A percentile compares a stretch with the other conserved stretches of the same genome.
phyloP scores from a whole-genome alignment of 2,329 filamentous ascomycete species.

The Talaromyces sp. region DNA sequence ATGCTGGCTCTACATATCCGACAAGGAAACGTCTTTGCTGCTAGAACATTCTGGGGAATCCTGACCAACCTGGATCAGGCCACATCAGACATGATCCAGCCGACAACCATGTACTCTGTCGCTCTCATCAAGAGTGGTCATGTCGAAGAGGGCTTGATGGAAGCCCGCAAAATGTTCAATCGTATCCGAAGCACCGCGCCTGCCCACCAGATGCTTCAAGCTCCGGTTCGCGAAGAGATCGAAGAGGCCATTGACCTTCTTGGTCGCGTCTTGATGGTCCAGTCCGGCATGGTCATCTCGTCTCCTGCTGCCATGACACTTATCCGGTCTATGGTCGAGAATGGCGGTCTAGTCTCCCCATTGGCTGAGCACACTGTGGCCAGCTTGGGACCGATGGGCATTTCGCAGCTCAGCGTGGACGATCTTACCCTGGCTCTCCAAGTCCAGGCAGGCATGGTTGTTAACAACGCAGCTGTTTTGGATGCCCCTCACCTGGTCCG shows the following conservation, averaged over 20 bases:
- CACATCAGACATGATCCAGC: constrained; percentile 68
- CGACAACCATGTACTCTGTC: constrained; percentile 83
- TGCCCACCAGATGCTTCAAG: constrained; percentile 41
- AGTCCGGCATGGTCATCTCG: constrained; percentile 46
- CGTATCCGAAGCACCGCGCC: constrained; percentile 63
- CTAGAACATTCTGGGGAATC: constrained; percentile 73
- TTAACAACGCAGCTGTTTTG: constrained; percentile 34
- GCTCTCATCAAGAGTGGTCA: constrained; percentile 81
- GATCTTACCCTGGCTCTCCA: constrained; percentile 56
- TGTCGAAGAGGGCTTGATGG: constrained; percentile 70
- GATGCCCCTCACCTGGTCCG: constrained; percentile 55
- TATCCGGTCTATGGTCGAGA: constrained; percentile 60
- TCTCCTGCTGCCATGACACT: constrained; percentile 53
- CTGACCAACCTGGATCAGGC: constrained; percentile 56
- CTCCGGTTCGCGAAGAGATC: constrained; percentile 67
- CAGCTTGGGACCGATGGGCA: constrained; percentile 54
- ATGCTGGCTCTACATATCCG: constrained; percentile 84
- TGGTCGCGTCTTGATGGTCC: constrained; percentile 48
- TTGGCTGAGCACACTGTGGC: constrained; percentile 57
- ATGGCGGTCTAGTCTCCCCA: constrained; percentile 55
- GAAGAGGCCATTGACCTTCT: constrained; percentile 77
- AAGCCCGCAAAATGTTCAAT: constrained; percentile 81
- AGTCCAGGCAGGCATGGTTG: constrained; percentile 49
- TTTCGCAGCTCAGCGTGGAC: constrained; percentile 47
- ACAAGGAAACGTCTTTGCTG: constrained; percentile 68